These are phyloP conservation scores for Priceomyces fermenticarens DNA, from an alignment of 805 yeast species.

Conservation along the genomic window DNA sequence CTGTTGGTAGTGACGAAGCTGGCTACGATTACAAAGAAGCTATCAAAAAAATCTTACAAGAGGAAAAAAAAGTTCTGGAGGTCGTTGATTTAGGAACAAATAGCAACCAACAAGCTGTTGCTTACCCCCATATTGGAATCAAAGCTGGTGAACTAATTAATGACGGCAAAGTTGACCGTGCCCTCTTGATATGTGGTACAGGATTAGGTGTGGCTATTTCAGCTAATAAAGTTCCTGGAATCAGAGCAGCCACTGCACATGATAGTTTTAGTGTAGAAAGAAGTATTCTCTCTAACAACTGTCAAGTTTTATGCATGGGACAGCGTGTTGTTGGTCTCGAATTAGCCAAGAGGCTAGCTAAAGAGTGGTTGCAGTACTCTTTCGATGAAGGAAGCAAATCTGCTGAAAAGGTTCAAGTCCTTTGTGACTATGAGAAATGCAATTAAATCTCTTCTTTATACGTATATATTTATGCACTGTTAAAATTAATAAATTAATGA, in stretches of 20 bases:
- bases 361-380: constrained; percentile 42
- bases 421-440: constrained; percentile 21
- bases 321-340: constrained; percentile 45
- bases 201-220: constrained; percentile 49
- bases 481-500: no score
- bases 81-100: constrained; percentile 42
- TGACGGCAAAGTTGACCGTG: constrained; percentile 42
- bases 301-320: constrained; percentile 48
- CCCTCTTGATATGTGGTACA: constrained; percentile 46
- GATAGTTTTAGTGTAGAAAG: constrained; percentile 47
- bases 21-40: constrained; percentile 42
- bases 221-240: constrained; percentile 46
- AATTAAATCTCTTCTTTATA: neutral
- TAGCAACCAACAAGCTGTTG: constrained; percentile 26
- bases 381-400: constrained; percentile 40
- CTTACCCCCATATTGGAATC: constrained; percentile 44
- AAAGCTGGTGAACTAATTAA: constrained; percentile 41
- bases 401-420: constrained; percentile 39
- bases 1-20: constrained; percentile 44
- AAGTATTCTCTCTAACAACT: constrained; percentile 40
- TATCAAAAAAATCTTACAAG: constrained; percentile 31
- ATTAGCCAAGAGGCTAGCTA: constrained; percentile 40
- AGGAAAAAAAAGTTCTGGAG: constrained; percentile 21
- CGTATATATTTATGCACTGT: neutral
- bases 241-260: constrained; percentile 48